Conservation (phyloP, 352 stramenopile species). For the Phytophthora uliginosa region DNA sequence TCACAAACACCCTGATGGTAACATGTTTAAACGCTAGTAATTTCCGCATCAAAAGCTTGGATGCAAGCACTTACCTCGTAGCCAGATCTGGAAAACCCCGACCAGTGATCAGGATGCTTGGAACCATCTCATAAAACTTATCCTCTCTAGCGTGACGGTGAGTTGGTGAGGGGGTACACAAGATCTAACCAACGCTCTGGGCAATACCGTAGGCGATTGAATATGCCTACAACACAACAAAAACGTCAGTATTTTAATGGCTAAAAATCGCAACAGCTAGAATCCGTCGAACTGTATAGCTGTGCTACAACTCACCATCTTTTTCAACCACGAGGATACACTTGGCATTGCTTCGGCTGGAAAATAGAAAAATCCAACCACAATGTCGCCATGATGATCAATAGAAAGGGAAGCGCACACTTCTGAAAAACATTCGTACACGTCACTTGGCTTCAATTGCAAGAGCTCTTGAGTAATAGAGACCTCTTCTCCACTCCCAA, state of each 20-base stretch:
- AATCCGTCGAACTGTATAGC: background rate
- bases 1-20: constrained; percentile 84
- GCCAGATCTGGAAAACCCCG: constrained; percentile 96
- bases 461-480: constrained; percentile 85
- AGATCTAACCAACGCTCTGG: background rate
- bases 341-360: constrained; percentile 72
- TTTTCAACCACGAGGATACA: constrained; percentile 97
- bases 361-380: background rate
- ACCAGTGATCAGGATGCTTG: constrained; percentile 95
- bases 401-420: background rate
- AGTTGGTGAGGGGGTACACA: background rate
- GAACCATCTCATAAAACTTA: constrained; percentile 87
- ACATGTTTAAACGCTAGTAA: background rate
- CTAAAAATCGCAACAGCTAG: background rate
- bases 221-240: constrained; percentile 91
- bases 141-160: constrained; percentile 65
- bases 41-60: background rate
- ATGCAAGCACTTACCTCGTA: constrained; percentile 68
- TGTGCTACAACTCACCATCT: constrained; percentile 73
- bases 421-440: constrained; percentile 44
- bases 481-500: constrained; percentile 64
- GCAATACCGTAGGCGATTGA: constrained; percentile 88
- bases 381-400: background rate
- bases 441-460: constrained; percentile 51
- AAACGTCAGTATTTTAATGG: constrained; percentile 38